Evolutionary conservation across 768 basidiomycete genomes (phyloP), one percentile per base, ranked within the genome.

Genomic region (Lactarius deliciosus): DNA sequence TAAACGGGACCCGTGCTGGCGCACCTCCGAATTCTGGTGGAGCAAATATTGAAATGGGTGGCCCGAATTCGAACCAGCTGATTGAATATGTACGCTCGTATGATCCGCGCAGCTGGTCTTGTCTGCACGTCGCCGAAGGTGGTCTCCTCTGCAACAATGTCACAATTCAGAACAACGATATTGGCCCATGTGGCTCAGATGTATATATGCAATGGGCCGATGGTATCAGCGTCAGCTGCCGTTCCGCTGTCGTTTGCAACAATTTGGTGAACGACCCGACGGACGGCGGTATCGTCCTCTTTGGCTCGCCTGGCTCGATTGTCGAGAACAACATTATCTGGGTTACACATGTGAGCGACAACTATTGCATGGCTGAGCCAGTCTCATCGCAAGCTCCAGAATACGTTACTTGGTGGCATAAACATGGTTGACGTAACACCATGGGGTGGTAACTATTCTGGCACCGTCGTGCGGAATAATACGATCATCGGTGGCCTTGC

Each of bases 11-110:
- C 9, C 84, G 92, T 64, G 76, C 76, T 20, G 83, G 82, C 32
- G 84, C 80, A 8, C 70, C 80, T 47, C 82, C 86, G 1, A 82
- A 80, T 0, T 66, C 57, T 28, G 90, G 90, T 10, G 90, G 89
- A 0, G 92, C 83, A 25, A 92, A 92, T 71, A 91, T 94, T 62
- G 92, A 94, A 76, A 87, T 94, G 81, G 93, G 93, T 5, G 93
- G 92, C 10, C 72, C 80, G 22, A 94, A 89, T 69, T 78, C 84
- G 2, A 79, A 82, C 71, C 92, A 95, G 74, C 70, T 92, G 45
- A 80, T 95, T 62, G 90, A 94, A 78, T 86, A 84, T 67, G 91
- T 94, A 13, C 84, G 80, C 68, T 87, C 89, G 9, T 90, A 78
- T 72, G 86, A 94, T 75, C 90, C 91, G 2, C 82, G 92, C 60